Base-by-base conservation (phyloP, 495 filamentous ascomycete species). In the Podospora pseudopauciseta region DNA sequence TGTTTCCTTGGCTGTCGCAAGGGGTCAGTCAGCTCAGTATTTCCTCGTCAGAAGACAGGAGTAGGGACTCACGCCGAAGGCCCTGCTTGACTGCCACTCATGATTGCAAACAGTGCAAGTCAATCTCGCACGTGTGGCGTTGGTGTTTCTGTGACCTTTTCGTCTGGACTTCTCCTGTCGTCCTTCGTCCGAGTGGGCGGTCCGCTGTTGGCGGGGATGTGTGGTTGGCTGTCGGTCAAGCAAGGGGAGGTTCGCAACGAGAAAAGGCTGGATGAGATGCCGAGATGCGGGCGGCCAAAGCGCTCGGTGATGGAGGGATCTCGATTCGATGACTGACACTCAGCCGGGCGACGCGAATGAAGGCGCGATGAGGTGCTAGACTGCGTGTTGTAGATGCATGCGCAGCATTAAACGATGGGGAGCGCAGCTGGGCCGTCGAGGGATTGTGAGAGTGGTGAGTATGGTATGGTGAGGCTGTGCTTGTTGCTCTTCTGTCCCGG, bases 1-100 rank as follows among this genome's bases (percentile, higher is more conserved):
- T 90, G 75, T 90, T 90, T 69, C 86, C 85, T 77, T 84, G 84
- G 75, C 82, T 85, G 63, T 63, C 61, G 65, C 44, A 55, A n/a
- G 23, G 28, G 55, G 68, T 75, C 63, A 75, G 72, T 70, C n/a
- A 58, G 19, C 67, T 44, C 60, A 18, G 2, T 30, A 11, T 59
- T 60, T 39, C 57, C 32, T 68, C 63, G 65, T 27, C 30, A 20
- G n/a, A 18, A 11, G 55, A n/a, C 7, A 62, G 34, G 27, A 70
- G 39, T 64, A 30, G 39, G 23, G 58, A 75, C 77, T 67, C 71
- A 79, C 77, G 70, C 69, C 60, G 76, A 66, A 26, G 72, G 74
- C 69, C 73, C 73, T 58, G 74, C 68, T 67, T 76, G 71, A 58
- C 67, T 74, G 66, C 60, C 67, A 70, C 65, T 73, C 77, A 79